phyloP scores from a whole-genome alignment of 345 rosid species.

The Acer campestre region DNA sequence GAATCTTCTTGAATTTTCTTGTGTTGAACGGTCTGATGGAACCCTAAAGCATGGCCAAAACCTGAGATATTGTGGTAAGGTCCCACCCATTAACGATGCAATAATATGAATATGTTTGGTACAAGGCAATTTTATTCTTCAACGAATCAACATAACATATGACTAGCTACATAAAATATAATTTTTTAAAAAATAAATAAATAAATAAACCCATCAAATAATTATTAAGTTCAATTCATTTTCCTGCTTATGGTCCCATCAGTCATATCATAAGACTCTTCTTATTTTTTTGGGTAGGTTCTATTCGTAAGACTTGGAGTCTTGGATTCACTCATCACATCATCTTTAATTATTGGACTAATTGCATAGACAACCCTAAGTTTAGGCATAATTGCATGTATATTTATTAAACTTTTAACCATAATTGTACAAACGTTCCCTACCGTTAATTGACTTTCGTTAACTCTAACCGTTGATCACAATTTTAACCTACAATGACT shows the following conservation, averaged over 20 bases:
- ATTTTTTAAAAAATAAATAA: background rate
- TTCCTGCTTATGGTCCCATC: conserved; percentile 9
- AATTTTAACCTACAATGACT: too few species aligned
- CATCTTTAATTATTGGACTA: background rate
- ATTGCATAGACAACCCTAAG: too few species aligned
- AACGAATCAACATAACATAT: background rate
- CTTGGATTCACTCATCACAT: background rate
- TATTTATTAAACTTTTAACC: too few species aligned
- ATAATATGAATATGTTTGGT: background rate
- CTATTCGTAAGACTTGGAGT: background rate
- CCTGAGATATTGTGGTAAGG: background rate
- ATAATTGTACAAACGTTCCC: too few species aligned
- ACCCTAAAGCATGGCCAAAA: background rate
- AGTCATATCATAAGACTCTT: conserved; percentile 1
- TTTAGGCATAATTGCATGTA: too few species aligned
- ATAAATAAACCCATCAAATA: background rate
- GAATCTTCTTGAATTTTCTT: background rate
- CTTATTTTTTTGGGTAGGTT: too few species aligned
- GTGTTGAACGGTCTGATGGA: background rate
- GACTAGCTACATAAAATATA: background rate
- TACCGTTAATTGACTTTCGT: too few species aligned
- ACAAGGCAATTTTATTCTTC: background rate
- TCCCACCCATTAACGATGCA: background rate
- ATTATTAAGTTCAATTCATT: background rate
- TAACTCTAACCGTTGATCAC: too few species aligned